Evolutionary conservation across 2,329 filamentous ascomycete species (phyloP).

Genomic region (Diaporthe caulivora): DNA sequence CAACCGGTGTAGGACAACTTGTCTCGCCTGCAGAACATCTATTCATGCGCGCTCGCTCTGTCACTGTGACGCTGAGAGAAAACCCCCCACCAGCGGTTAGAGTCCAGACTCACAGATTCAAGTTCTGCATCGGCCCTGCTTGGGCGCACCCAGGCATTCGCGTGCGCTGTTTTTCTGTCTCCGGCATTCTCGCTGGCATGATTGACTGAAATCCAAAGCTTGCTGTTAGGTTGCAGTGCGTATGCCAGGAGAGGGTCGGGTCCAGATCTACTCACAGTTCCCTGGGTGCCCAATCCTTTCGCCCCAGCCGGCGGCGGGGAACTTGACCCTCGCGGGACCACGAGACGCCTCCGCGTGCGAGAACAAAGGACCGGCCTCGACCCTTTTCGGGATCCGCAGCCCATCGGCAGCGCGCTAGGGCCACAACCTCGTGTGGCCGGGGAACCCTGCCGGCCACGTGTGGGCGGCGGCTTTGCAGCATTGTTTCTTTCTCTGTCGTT

Average conservation of each 20-base stretch:
- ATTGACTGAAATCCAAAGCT: background rate
- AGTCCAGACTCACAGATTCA: background rate
- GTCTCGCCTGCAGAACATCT: constrained; percentile 11
- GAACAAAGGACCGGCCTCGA: background rate
- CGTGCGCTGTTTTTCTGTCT: background rate
- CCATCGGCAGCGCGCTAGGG: background rate
- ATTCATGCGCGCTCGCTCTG: constrained; percentile 16
- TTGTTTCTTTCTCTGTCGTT: too few relatives aligned
- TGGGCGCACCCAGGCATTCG: background rate
- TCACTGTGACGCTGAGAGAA: background rate
- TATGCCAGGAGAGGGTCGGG: background rate
- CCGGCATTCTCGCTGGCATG: too few relatives aligned
- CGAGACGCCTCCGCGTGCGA: constrained; percentile 2
- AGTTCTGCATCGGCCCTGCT: background rate
- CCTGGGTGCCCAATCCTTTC: background rate
- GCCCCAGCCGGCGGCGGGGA: background rate
- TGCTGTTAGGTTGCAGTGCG: constrained; percentile 12
- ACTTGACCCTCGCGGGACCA: background rate
- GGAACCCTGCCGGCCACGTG: constrained; percentile 25
- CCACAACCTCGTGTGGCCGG: background rate
- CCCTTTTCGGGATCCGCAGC: background rate
- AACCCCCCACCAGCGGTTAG: background rate
- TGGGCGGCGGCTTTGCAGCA: too few relatives aligned
- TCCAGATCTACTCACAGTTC: background rate
- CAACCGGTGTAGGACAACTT: constrained; percentile 6